Base-by-base conservation (phyloP, 2,329 filamentous ascomycete genomes). In the Raffaelea albimanens region DNA sequence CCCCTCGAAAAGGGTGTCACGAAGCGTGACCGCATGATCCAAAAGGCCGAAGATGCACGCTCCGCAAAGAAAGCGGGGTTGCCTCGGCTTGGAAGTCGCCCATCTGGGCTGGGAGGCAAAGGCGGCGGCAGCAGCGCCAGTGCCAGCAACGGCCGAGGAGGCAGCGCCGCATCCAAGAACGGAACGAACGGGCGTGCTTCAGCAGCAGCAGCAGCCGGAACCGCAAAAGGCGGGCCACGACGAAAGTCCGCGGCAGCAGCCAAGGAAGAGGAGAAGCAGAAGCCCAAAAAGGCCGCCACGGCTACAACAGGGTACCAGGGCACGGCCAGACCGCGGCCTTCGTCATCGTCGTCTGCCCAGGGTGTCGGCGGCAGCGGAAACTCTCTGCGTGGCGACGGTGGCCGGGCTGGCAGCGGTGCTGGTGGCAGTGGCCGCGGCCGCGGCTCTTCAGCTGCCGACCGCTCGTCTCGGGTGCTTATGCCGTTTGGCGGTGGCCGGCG, bases 301-400 rank as follows among this genome's bases (percentile, higher is more conserved):
- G 77, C 77, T n/a, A 82, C 78, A 2, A 82, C 78, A 10, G 80
- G 80, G 20, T 84, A 84, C 56, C 72, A 77, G 0, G 80, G 80
- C 38, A 83, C 80, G 14, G 79, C 80, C 10, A 73, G 80, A 16
- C 76, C 78, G n/a, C 71, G 69, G 44, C 71, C 75, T 9, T 38
- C 49, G 36, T 48, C 56, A 60, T 70, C 53, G 52, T 73, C 47
- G 61, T 70, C 48, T 61, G 66, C 48, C 18, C 44, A 40, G 33
- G 52, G 21, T 19, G 45, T 16, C 2, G 22, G 13, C 5, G 41
- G 42, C 18, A 18, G 45, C 45, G 40, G 9, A 18, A 11, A 2
- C 18, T n/a, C 19, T 18, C 20, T 3, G 18, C 34, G 40, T 29
- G 43, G 39, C 23, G 39, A 34, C 13, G 20, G 41, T n/a, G 20